Percentiles rank a stretch among this genome's conserved stretches.
phyloP scores from a whole-genome alignment of 345 rosid genomes.

The Kernera saxatilis region DNA sequence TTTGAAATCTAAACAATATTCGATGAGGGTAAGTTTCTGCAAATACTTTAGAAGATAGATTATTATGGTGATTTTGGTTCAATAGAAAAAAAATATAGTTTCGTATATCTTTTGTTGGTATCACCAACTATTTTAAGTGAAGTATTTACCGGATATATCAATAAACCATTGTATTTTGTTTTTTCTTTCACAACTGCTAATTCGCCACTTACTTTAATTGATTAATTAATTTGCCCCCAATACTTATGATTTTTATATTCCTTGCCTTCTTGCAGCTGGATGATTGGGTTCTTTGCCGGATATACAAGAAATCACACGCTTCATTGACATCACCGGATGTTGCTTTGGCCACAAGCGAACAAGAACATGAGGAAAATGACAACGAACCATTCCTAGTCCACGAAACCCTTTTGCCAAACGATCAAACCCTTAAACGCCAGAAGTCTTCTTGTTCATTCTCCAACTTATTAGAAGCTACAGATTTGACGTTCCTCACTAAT shows the following conservation, averaged over 20 bases:
- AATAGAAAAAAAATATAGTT: too few species aligned
- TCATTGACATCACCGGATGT: constrained; percentile 38
- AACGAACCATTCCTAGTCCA: constrained; percentile 17
- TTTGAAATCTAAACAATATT: constrained; percentile 52
- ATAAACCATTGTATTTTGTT: neutral
- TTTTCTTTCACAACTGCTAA: neutral
- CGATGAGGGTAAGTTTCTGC: constrained; percentile 74
- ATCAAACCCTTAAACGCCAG: constrained; percentile 46
- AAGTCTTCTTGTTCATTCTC: constrained; percentile 66
- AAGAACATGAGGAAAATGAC: constrained; percentile 61
- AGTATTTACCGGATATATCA: neutral
- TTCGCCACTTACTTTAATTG: neutral
- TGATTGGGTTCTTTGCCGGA: constrained; percentile 99
- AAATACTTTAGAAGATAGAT: neutral
- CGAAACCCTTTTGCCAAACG: constrained; percentile 31
- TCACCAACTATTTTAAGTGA: too few species aligned
- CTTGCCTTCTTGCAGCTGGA: constrained; percentile 51
- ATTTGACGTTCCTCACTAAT: constrained; percentile 53
- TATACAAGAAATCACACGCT: constrained; percentile 70
- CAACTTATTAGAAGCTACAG: constrained; percentile 68
- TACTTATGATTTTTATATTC: neutral
- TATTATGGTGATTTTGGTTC: neutral
- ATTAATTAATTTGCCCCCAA: neutral
- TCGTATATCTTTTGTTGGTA: too few species aligned
- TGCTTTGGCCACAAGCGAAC: constrained; percentile 39